Evolutionary conservation across 345 rosid genomes (phyloP).

Genomic region (Gossypium arboreum): DNA sequence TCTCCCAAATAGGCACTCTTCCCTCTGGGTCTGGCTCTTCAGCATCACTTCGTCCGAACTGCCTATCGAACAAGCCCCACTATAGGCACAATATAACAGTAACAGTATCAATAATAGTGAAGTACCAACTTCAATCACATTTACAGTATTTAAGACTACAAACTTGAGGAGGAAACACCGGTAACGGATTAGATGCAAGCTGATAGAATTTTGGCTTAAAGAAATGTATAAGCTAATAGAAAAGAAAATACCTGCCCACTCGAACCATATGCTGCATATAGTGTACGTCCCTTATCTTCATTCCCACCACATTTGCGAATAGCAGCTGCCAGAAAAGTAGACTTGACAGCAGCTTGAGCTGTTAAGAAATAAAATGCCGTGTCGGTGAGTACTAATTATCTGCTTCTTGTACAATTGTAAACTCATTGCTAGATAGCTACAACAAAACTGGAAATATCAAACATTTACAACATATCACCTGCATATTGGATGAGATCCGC

Average conservation of each 20-base stretch:
- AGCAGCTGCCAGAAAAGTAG: constrained; percentile 77
- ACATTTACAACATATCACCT: constrained; percentile 34
- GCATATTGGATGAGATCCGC: constrained; percentile 80
- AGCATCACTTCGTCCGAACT: constrained; percentile 76
- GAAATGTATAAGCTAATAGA: neutral
- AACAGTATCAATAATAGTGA: neutral
- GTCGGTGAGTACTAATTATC: neutral
- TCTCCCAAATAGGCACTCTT: constrained; percentile 73
- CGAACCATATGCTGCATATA: constrained; percentile 85
- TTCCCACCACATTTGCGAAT: constrained; percentile 93
- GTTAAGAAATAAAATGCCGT: constrained; percentile 12
- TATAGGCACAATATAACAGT: constrained; percentile 24
- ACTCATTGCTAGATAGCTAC: neutral
- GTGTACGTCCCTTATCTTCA: constrained; percentile 66
- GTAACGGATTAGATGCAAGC: neutral
- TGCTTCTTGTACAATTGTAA: neutral
- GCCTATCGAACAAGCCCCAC: constrained; percentile 91
- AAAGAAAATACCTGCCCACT: constrained; percentile 62
- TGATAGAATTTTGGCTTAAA: neutral
- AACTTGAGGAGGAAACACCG: neutral
- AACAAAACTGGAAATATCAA: neutral
- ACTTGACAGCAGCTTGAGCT: constrained; percentile 79
- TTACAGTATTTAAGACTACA: neutral
- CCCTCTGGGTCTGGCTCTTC: constrained; percentile 79
- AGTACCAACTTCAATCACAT: neutral